Conservation (phyloP, 108 stramenopile species). For the Cyclostephanos invisitatus region DNA sequence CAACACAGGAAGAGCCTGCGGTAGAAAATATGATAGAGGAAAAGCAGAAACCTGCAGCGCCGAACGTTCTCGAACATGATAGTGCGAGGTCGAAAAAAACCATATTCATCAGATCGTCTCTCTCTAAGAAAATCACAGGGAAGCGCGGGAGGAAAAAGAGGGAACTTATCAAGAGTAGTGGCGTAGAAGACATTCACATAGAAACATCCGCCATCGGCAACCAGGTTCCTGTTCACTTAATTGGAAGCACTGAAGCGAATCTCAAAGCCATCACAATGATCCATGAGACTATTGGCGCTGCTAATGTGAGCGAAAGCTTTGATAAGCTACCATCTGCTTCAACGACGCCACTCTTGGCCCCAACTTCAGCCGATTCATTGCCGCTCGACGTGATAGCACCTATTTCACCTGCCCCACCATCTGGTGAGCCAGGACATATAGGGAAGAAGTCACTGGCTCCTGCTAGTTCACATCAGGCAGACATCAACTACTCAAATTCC, state of each 20-base stretch:
- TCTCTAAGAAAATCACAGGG: conserved; percentile 27
- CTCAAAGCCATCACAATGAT: conserved; percentile 25
- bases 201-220: conserved; percentile 10
- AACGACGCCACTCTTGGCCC: neutral
- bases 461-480: neutral
- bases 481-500: conserved; percentile 7
- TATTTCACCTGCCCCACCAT: conserved; percentile 1
- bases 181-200: conserved; percentile 22
- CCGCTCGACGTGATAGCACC: conserved; percentile 9
- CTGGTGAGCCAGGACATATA: neutral
- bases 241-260: conserved; percentile 8
- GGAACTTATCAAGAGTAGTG: conserved; percentile 26
- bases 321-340: neutral
- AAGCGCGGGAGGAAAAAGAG: conserved; percentile 36
- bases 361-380: conserved; percentile 9
- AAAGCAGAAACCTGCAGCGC: neutral
- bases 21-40: neutral
- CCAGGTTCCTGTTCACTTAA: conserved; percentile 32
- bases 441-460: neutral
- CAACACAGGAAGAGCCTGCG: neutral
- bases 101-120: conserved; percentile 18
- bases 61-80: neutral
- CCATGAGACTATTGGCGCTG: conserved; percentile 22
- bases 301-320: conserved; percentile 27
- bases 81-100: conserved; percentile 5